A percentile compares a stretch with the other conserved stretches of the same genome.
phyloP scores from a whole-genome alignment of 192 early-diverging fungal species.

The Gonapodya prolifera region DNA sequence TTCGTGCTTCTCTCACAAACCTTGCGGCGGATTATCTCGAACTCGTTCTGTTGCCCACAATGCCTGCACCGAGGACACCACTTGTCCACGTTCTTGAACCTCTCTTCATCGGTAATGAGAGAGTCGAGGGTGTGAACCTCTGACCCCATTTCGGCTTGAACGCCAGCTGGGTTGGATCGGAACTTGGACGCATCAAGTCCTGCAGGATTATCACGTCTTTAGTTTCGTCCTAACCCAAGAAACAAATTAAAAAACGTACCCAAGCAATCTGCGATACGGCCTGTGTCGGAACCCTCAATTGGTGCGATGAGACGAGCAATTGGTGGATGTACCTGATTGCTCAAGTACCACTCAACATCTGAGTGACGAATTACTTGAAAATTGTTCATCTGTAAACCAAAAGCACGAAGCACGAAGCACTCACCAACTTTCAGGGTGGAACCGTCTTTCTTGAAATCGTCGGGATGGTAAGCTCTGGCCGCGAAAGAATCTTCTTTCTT shows the following conservation, averaged over 20 bases:
- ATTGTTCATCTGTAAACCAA: conserved; percentile 2
- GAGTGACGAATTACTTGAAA: not conserved
- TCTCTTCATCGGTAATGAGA: conserved; percentile 55
- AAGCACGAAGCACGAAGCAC: not conserved
- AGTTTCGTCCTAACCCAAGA: not conserved
- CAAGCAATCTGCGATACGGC: conserved; percentile 66
- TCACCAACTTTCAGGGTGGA: conserved; percentile 37
- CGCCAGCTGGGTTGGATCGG: not conserved
- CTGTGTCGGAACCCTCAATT: conserved; percentile 71
- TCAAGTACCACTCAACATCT: conserved; percentile 85
- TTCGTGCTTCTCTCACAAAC: not conserved
- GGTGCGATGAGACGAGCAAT: conserved; percentile 67
- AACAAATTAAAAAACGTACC: conserved; percentile 37
- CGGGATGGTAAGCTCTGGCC: conserved; percentile 67
- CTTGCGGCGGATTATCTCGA: conserved; percentile 17
- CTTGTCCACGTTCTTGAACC: conserved; percentile 60
- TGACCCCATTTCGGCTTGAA: conserved; percentile 19
- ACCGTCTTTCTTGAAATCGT: conserved; percentile 48
- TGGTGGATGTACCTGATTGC: conserved; percentile 83
- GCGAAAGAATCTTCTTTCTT: conserved; percentile 36
- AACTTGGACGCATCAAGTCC: conserved; percentile 30
- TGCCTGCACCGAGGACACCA: conserved; percentile 43
- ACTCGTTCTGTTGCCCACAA: conserved; percentile 38
- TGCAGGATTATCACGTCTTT: conserved; percentile 11
- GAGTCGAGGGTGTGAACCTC: conserved; percentile 63